Evolutionary conservation across 352 stramenopile genomes (phyloP).

Genomic region (Pythium grandisporangium): DNA sequence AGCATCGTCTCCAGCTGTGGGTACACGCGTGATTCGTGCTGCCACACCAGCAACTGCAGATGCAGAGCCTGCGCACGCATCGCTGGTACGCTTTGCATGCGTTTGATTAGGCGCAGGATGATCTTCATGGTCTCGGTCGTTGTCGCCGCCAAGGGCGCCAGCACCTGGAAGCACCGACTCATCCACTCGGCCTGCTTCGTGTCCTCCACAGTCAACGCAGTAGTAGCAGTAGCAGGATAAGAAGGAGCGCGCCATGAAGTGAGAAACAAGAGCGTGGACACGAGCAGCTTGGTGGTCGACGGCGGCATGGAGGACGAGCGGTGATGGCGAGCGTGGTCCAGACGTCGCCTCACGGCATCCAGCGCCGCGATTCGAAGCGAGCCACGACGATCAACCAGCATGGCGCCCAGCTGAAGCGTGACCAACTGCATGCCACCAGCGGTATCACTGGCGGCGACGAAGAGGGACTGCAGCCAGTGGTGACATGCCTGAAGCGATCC

Average conservation of each 20-base stretch:
- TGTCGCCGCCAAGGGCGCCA: constrained; percentile 30
- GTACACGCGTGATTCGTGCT: constrained; percentile 56
- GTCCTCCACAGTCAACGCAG: too few species aligned
- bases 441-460: neutral
- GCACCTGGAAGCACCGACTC: constrained; percentile 29
- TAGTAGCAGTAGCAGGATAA: too few species aligned
- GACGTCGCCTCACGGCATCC: constrained; percentile 29
- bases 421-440: neutral
- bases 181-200: constrained; percentile 23
- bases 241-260: constrained; percentile 15
- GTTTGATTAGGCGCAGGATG: constrained; percentile 56
- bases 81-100: constrained; percentile 22
- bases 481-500: neutral
- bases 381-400: constrained; percentile 7
- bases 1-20: constrained; percentile 45
- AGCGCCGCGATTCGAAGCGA: constrained; percentile 2
- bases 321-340: constrained; percentile 3
- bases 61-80: constrained; percentile 39
- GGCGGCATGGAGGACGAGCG: constrained; percentile 19
- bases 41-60: constrained; percentile 54
- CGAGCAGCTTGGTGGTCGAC: constrained; percentile 26
- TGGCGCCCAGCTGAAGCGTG: constrained; percentile 5
- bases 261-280: constrained; percentile 54
- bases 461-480: neutral
- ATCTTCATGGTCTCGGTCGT: constrained; percentile 73